phyloP scores from a whole-genome alignment of 306 rosid genomes.

The Erythrophleum fordii region DNA sequence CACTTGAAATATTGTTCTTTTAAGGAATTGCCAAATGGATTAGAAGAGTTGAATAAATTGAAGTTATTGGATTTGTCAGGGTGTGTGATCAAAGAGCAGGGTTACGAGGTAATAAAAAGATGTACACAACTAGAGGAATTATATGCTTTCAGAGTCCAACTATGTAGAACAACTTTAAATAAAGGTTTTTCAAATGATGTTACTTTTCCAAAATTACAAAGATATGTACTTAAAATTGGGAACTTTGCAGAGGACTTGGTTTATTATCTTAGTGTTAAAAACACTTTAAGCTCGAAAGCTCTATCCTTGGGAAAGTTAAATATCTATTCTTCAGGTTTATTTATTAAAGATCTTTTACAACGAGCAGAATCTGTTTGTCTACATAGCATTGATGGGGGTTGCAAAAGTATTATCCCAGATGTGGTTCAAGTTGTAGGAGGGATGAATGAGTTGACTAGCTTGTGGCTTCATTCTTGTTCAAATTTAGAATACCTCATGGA shows the following conservation, averaged over 20 bases:
- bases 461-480: background rate
- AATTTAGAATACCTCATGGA: background rate
- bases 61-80: too few species aligned
- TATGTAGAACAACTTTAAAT: too few species aligned
- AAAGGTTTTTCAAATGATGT: background rate
- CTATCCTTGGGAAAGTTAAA: background rate
- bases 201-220: background rate
- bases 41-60: too few species aligned
- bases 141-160: background rate
- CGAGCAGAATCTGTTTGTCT: background rate
- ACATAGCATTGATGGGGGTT: background rate
- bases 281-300: background rate
- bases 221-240: background rate
- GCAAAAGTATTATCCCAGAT: slow-evolving; percentile 9
- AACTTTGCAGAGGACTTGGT: background rate
- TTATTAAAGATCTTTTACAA: background rate
- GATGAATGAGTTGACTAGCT: background rate
- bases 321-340: background rate
- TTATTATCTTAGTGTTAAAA: too few species aligned
- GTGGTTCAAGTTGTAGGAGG: background rate
- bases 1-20: too few species aligned
- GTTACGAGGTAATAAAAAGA: background rate
- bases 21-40: too few species aligned
- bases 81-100: background rate
- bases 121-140: background rate